Base-by-base conservation (phyloP, 495 filamentous ascomycete species). In the Apiosordaria backusii region DNA sequence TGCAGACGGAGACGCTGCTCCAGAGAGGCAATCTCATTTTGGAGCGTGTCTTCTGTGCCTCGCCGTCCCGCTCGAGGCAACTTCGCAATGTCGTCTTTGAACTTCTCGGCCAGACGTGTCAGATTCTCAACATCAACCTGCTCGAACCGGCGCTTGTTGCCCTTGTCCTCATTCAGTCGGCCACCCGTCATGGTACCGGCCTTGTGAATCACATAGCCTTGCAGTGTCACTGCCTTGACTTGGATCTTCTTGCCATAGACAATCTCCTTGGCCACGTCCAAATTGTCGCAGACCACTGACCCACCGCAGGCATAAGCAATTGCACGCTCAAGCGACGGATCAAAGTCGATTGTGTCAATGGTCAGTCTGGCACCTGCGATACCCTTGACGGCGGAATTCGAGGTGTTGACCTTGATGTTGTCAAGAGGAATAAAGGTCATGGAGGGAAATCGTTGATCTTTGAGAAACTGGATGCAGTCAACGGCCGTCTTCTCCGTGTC, bases 111-210 rank as follows among this genome's bases (percentile, higher is more conserved):
- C 70, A 77, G 74, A 65, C 85, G 88, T 67, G 87, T 82, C 19
- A 97, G 83, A 69, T 91, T 90, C 64, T 95, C 90, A 15, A 97
- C 85, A 66, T 97, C 93, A 6, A 89, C 85, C 68, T 96, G 93
- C 70, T 96, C 93, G 82, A 94, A 98, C 40, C 91, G 86, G 50
- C 93, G 89, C 64, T 90, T 89, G 52, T 85, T 86, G 53, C 89
- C 87, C 73, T 88, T 89, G 50, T 86, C 84, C n/a, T 86, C 82
- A 21, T 86, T 86, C 19, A 90, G 87, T 40, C 91, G 87, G 67
- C 95, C 95, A 82, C 95, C 95, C 23, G 95, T 98, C 92, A 99
- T 97, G 52, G 92, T 84, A 73, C 95, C 96, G n/a, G 90, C 92
- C 74, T 97, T 97, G 77, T 97, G 93, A 63, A 98, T 97, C 40